Conservation (phyloP, 1,284 basidiomycete species). For the Sporisorium exsertum region DNA sequence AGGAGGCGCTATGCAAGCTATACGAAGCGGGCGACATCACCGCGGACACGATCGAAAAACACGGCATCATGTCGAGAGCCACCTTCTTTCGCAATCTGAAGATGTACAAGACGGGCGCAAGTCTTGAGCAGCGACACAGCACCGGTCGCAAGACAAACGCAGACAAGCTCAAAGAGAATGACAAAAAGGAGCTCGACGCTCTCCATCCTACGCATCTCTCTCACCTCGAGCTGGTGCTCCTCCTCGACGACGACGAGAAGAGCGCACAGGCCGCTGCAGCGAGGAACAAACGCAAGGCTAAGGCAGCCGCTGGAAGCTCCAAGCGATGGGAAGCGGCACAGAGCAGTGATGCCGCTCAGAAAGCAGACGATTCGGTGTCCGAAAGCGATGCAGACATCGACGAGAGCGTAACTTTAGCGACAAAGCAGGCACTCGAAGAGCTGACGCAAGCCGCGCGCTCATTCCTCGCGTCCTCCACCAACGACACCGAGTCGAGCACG, state of each 20-base stretch:
- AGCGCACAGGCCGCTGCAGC: background rate
- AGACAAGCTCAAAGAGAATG: conserved; percentile 49
- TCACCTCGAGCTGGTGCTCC: conserved; percentile 32
- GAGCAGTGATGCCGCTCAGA: background rate
- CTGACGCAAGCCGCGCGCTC: conserved; percentile 18
- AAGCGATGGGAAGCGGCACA: conserved; percentile 15
- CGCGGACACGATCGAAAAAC: conserved; percentile 51
- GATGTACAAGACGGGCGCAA: conserved; percentile 50
- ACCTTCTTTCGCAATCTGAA: conserved; percentile 53
- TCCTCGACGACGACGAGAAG: conserved; percentile 34
- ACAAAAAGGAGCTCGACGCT: conserved; percentile 36
- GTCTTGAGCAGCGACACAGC: conserved; percentile 51
- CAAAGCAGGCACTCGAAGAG: conserved; percentile 10
- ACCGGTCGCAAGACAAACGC: conserved; percentile 53
- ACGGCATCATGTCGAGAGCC: conserved; percentile 52
- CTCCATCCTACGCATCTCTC: conserved; percentile 32
- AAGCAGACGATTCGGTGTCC: conserved; percentile 24
- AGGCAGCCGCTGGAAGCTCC: conserved; percentile 4
- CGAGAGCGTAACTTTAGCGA: conserved; percentile 14
- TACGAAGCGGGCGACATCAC: conserved; percentile 53
- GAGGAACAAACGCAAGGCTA: conserved; percentile 24
- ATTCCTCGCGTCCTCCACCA: conserved; percentile 9
- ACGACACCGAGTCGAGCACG: background rate
- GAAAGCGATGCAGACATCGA: conserved; percentile 34
- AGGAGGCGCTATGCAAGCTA: conserved; percentile 54